Evolutionary conservation across 2,329 filamentous ascomycete genomes (phyloP), one percentile per base, ranked within the genome.

Genomic region (Fusarium marasasianum): DNA sequence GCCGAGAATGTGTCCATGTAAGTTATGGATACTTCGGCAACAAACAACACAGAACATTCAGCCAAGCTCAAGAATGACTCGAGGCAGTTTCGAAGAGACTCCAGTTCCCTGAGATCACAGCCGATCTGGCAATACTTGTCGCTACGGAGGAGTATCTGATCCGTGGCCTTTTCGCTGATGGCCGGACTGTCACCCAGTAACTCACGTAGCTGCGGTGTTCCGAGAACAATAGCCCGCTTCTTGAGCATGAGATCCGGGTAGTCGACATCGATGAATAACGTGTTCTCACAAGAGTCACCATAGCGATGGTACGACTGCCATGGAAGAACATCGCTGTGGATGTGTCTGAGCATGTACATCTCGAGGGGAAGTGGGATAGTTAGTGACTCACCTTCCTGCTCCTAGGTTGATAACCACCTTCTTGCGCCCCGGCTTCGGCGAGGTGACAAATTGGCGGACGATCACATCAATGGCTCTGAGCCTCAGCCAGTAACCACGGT

Each of bases 11-110:
- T 89, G 63, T 94, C 91, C 94, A 98, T 97, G 78, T 97, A 97
- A 2, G 94, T 96, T 45, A 97, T 90, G 8, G 95, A 97, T 20
- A 98, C 95, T 82, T 98, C 96, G 2, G 95, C 95, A 33, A 95
- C 88, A 77, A 96, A 97, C 31, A 98, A 84, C 5, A 98, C 88
- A 6, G 88, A 86, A 66, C 89, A 90, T 13, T 89, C 84, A 3
- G 87, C 80, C 22, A 92, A 80, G 44, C 91, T 84, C 5, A 94
- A 80, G 50, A 92, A 86, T 17, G 83, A 83, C 24, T 87, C 86
- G 31, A 98, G 83, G 8, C 90, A 85, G 11, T 84, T 79, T 65
- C 91, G 85, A 15, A 98, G 85, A 22, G 84, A 85, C 29, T 85
- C 79, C 10, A 95, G 85, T 60, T 96, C 87, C 40, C 92, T 89